These are phyloP conservation scores for Postia placenta DNA, from an alignment of 768 basidiomycete species.

Conservation along the genomic window DNA sequence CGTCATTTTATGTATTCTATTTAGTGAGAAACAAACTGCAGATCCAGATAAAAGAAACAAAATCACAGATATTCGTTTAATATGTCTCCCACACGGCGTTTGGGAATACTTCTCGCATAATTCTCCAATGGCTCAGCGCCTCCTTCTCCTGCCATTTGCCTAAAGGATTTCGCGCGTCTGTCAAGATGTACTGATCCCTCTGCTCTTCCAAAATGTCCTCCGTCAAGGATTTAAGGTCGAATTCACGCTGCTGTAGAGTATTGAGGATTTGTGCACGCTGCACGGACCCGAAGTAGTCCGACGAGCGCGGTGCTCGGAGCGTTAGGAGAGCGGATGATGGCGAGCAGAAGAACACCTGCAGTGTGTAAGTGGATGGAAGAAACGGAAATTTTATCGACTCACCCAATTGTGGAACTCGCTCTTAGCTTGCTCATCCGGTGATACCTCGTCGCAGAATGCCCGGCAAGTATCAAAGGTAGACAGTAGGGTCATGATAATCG, in stretches of 20 bases:
- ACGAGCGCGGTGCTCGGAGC: conserved; percentile 48
- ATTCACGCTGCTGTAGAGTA: conserved; percentile 45
- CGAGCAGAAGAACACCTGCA: conserved; percentile 81
- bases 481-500: conserved; percentile 66
- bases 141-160: conserved; percentile 60
- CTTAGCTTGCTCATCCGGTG: conserved; percentile 39
- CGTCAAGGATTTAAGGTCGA: conserved; percentile 32
- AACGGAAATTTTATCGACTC: conserved; percentile 13
- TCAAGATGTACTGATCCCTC: conserved; percentile 46
- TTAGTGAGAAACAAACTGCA: too few species aligned
- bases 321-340: conserved; percentile 43
- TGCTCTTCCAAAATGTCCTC: conserved; percentile 25
- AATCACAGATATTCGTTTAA: too few species aligned
- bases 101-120: conserved; percentile 76
- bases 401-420: conserved; percentile 73
- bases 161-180: conserved; percentile 57
- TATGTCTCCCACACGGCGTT: conserved; percentile 76
- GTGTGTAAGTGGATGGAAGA: neutral
- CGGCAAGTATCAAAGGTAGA: conserved; percentile 74
- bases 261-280: conserved; percentile 58
- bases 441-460: conserved; percentile 69
- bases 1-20: too few species aligned
- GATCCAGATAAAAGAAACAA: too few species aligned
- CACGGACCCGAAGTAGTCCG: conserved; percentile 65
- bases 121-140: conserved; percentile 72